A percentile compares a stretch with the other conserved stretches of the same genome.
These are phyloP conservation scores for Phyllostachys edulis DNA, from an alignment of 176 grass and related monocot genomes.

Conservation along the genomic window DNA sequence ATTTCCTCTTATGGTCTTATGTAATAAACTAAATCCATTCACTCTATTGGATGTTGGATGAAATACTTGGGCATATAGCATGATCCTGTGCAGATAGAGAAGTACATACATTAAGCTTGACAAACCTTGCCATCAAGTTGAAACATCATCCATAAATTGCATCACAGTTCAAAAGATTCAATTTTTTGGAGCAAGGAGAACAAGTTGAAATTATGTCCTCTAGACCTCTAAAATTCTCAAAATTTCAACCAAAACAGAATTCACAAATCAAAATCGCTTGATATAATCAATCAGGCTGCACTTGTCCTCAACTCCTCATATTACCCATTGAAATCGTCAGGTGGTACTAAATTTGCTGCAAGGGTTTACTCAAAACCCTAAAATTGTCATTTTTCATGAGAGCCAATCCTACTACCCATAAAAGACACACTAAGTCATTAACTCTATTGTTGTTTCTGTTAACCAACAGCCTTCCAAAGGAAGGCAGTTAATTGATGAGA, in stretches of 20 bases:
- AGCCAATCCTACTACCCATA: background rate
- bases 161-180: background rate
- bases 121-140: background rate
- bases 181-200: background rate
- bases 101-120: background rate
- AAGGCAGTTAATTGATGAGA: background rate
- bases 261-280: conserved; percentile 10
- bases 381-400: conserved; percentile 4
- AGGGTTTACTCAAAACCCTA: conserved; percentile 6
- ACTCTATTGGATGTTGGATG: background rate
- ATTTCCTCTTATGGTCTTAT: background rate
- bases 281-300: background rate
- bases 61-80: background rate
- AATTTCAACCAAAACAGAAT: background rate
- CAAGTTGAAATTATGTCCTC: background rate
- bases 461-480: background rate
- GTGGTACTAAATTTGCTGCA: background rate
- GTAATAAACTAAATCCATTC: background rate
- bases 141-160: background rate
- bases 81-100: background rate
- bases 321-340: background rate
- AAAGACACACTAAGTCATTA: background rate
- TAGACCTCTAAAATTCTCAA: background rate
- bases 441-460: background rate
- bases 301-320: background rate